phyloP scores from a whole-genome alignment of 805 yeast genomes.

The Pichia sporocuriosa region DNA sequence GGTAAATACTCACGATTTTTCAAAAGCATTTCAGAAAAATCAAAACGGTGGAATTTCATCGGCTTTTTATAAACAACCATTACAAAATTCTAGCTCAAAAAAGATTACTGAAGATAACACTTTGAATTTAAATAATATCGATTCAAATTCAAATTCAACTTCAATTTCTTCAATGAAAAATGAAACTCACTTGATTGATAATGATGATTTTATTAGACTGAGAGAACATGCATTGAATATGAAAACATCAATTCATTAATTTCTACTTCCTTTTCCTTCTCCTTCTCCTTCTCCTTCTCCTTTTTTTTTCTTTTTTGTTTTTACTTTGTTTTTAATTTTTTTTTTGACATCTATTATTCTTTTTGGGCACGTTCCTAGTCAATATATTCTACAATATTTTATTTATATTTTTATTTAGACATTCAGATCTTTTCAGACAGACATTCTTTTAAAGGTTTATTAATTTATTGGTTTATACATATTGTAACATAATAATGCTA shows the following conservation, averaged over 20 bases:
- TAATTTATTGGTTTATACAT: too few species aligned
- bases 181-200: constrained; percentile 15
- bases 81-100: neutral
- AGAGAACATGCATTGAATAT: constrained; percentile 26
- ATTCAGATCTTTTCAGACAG: neutral
- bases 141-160: neutral
- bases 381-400: too few species aligned
- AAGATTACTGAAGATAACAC: neutral
- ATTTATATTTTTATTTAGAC: neutral
- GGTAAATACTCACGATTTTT: constrained; percentile 9
- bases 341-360: too few species aligned
- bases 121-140: too few species aligned
- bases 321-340: neutral
- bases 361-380: too few species aligned
- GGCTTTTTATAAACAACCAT: constrained; percentile 2
- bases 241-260: constrained; percentile 19
- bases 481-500: too few species aligned
- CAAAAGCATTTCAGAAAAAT: constrained; percentile 14
- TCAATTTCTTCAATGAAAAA: neutral
- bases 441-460: too few species aligned
- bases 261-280: neutral
- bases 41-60: neutral
- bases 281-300: neutral
- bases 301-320: neutral
- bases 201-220: constrained; percentile 26